Percentiles rank a stretch among this genome's conserved stretches.
phyloP scores from a whole-genome alignment of 169 alveolate species.

The Theileria sp. region DNA sequence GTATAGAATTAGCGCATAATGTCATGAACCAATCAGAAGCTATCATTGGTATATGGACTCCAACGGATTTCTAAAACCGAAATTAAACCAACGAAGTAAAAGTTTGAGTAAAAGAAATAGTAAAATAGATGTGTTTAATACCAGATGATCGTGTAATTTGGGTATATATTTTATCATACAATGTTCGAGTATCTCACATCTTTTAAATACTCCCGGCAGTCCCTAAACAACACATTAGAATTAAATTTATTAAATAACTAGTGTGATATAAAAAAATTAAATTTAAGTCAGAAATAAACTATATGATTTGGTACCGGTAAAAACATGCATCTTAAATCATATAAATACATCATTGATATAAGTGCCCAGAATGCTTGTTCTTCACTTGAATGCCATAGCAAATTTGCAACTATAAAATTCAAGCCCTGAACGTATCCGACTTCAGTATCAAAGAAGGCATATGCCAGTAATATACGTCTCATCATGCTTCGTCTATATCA shows the following conservation, averaged over 20 bases:
- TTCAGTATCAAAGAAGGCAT: conserved; percentile 61
- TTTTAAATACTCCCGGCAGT: conserved; percentile 61
- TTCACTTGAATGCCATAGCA: conserved; percentile 84
- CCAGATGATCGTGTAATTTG: conserved; percentile 44
- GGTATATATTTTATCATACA: conserved; percentile 49
- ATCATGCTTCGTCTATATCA: conserved; percentile 23
- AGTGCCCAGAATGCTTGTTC: conserved; percentile 78
- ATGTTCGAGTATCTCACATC: conserved; percentile 58
- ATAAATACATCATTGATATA: conserved; percentile 69
- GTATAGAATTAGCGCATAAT: conserved; percentile 78
- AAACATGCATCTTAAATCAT: conserved; percentile 80
- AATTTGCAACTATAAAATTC: conserved; percentile 81
- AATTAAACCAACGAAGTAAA: neutral
- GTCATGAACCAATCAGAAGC: conserved; percentile 84
- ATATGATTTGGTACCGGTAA: conserved; percentile 34
- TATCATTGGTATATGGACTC: conserved; percentile 76
- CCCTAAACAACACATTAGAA: conserved; percentile 19
- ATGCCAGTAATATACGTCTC: conserved; percentile 57
- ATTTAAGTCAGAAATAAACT: neutral
- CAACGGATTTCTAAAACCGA: conserved; percentile 15
- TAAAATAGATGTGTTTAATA: neutral
- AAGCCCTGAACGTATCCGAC: conserved; percentile 87
- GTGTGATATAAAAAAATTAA: neutral
- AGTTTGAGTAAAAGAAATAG: neutral
- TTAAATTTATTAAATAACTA: neutral